Evolutionary conservation across 768 basidiomycete species (phyloP), one percentile per base, ranked within the genome.

Genomic region (Tephrocybe sp.): DNA sequence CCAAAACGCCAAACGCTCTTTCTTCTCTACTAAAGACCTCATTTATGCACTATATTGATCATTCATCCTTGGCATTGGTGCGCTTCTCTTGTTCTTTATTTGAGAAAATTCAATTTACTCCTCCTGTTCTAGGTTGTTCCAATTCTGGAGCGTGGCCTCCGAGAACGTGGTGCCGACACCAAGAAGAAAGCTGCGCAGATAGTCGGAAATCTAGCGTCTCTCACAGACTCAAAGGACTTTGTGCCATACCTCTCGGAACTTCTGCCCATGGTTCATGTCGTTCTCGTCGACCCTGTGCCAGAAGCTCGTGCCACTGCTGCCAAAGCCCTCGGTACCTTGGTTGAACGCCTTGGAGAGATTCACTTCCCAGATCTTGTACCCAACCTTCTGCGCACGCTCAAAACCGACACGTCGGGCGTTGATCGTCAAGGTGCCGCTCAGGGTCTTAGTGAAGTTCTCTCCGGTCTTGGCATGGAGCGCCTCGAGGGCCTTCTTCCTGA

Each of bases 341-440:
- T 99, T 18, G 95, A 98, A 62, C 87, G 97, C 23, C 73, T 99
- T 13, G 97, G 97, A 45, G 97, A 98, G 69, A 68, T 78, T 8
- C 87, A 94, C 63, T 99, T 98, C 83, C 97, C 97, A 1, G 90
- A 95, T 59, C 79, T 99, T 21, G 93, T 99, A 1, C 88, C 90
- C n/a, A 84, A 85, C 9, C 75, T 99, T 12, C 69, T 97, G 30
- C 79, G 86, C 46, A 93, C 88, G 3, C 80, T 98, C 55, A 93
- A 93, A 68, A 86, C 91, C 9, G 94, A 97, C 57, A 88, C 90
- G 0, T 92, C 91, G 0, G 94, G 94, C 12, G 94, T 98, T 21
- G 97, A 99, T 66, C 80, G 95, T 43, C 97, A 98, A 71, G 97
- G 95, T 52, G 95, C 97, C 0, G 95, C 95, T 3, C 97, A 98